Conservation (phyloP, 805 yeast genomes). For the Starmerella potacharoeniae region DNA sequence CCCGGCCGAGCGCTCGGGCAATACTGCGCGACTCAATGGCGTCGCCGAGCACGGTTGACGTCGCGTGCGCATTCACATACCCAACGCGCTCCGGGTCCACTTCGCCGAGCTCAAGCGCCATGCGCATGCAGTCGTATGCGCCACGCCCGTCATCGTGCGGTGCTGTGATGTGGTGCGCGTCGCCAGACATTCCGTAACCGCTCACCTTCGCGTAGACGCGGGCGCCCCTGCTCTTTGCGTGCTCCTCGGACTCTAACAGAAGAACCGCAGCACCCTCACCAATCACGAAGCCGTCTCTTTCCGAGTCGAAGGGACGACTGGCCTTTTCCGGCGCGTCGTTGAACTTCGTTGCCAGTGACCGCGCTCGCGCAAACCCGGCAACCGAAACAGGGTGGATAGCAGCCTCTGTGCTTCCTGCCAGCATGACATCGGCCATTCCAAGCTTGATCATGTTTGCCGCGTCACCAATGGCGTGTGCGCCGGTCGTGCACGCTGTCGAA, state of each 20-base stretch:
- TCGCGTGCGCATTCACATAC: slow-evolving; percentile 93
- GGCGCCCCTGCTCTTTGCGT: slow-evolving; percentile 56
- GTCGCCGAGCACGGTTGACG: slow-evolving; percentile 85
- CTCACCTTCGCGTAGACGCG: slow-evolving; percentile 65
- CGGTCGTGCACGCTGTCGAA: slow-evolving; percentile 96
- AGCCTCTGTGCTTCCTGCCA: slow-evolving; percentile 92
- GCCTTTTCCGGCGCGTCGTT: slow-evolving; percentile 54
- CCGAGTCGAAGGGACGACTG: slow-evolving; percentile 76
- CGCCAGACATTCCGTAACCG: slow-evolving; percentile 89
- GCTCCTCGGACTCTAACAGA: slow-evolving; percentile 63
- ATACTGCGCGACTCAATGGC: slow-evolving; percentile 76
- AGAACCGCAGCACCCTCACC: slow-evolving; percentile 88
- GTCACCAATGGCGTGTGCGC: slow-evolving; percentile 87
- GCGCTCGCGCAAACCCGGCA: slow-evolving; percentile 85
- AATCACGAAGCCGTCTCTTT: slow-evolving; percentile 76
- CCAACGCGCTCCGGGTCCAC: slow-evolving; percentile 42
- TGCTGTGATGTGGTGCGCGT: slow-evolving; percentile 86
- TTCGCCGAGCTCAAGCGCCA: slow-evolving; percentile 49
- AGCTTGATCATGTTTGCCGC: slow-evolving; percentile 69
- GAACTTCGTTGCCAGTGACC: slow-evolving; percentile 55
- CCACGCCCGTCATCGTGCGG: slow-evolving; percentile 78
- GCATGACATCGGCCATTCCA: slow-evolving; percentile 74
- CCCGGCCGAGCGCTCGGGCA: slow-evolving; percentile 31
- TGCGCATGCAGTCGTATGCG: slow-evolving; percentile 68
- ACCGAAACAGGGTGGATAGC: slow-evolving; percentile 75